Percentiles rank a stretch among this genome's conserved stretches.
phyloP scores from a whole-genome alignment of 2,329 filamentous ascomycete genomes.

The Botrytis squamosa region DNA sequence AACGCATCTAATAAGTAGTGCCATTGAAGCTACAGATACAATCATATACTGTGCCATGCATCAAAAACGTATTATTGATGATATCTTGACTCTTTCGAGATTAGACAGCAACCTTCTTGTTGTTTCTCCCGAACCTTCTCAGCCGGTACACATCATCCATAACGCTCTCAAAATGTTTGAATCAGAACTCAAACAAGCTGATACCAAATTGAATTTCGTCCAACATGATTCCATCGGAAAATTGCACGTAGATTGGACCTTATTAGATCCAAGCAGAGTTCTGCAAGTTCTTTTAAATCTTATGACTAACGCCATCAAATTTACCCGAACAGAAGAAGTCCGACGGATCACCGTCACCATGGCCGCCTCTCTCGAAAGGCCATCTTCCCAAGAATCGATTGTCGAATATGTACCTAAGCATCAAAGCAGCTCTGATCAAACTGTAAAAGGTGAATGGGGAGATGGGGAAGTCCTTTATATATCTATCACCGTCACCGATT shows the following conservation, averaged over 20 bases:
- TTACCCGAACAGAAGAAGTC: slow-evolving; percentile 49
- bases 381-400: neutral
- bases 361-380: neutral
- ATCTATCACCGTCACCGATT: slow-evolving; percentile 8
- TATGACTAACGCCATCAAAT: slow-evolving; percentile 79
- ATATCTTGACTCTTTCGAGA: slow-evolving; percentile 63
- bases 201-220: slow-evolving; percentile 64
- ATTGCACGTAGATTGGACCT: slow-evolving; percentile 62
- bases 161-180: slow-evolving; percentile 76
- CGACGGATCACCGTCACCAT: slow-evolving; percentile 7
- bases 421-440: neutral
- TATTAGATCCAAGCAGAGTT: slow-evolving; percentile 70
- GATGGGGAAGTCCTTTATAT: neutral
- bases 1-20: slow-evolving; percentile 53
- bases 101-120: slow-evolving; percentile 68
- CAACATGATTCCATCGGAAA: slow-evolving; percentile 61
- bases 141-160: slow-evolving; percentile 64
- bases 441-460: slow-evolving; percentile 5
- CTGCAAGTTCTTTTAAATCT: slow-evolving; percentile 79
- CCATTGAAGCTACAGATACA: slow-evolving; percentile 77
- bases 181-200: slow-evolving; percentile 66
- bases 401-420: slow-evolving; percentile 14
- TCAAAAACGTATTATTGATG: slow-evolving; percentile 68
- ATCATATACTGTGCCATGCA: slow-evolving; percentile 69
- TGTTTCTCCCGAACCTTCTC: slow-evolving; percentile 67